Conservation (phyloP, 257 asterid species). For the Avicennia marina region DNA sequence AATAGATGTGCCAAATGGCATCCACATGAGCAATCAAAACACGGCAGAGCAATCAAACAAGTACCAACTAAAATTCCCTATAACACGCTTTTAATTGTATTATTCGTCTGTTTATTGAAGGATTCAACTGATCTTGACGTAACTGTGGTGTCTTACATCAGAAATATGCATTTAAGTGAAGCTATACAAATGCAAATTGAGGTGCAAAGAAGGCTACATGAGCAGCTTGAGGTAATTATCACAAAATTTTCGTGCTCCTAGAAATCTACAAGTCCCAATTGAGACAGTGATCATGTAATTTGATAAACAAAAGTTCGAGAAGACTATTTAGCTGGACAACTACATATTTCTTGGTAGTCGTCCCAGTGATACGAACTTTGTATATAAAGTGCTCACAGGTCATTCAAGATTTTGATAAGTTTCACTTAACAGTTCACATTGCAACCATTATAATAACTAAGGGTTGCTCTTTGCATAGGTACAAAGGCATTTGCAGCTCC, state of each 20-base stretch:
- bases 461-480: conserved; percentile 38
- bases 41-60: conserved; percentile 36
- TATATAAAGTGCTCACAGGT: too few relatives aligned
- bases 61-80: conserved; percentile 27
- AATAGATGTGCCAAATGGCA: conserved; percentile 36
- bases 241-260: background rate
- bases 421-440: background rate
- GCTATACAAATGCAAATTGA: conserved; percentile 79
- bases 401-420: background rate
- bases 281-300: background rate
- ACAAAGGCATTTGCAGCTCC: conserved; percentile 76
- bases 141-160: conserved; percentile 21
- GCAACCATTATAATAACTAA: background rate
- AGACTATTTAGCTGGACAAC: too few relatives aligned
- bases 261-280: too few relatives aligned
- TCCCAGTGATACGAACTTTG: too few relatives aligned
- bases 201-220: conserved; percentile 67
- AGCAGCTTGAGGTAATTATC: conserved; percentile 68
- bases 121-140: conserved; percentile 14
- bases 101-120: background rate
- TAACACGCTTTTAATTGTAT: background rate
- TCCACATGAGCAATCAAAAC: conserved; percentile 39
- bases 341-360: too few relatives aligned
- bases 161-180: conserved; percentile 61
- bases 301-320: background rate